Percentiles rank a stretch among this genome's conserved stretches.
Conservation (phyloP, 1,139 yeast genomes). For the Taphrina flavorubra region DNA sequence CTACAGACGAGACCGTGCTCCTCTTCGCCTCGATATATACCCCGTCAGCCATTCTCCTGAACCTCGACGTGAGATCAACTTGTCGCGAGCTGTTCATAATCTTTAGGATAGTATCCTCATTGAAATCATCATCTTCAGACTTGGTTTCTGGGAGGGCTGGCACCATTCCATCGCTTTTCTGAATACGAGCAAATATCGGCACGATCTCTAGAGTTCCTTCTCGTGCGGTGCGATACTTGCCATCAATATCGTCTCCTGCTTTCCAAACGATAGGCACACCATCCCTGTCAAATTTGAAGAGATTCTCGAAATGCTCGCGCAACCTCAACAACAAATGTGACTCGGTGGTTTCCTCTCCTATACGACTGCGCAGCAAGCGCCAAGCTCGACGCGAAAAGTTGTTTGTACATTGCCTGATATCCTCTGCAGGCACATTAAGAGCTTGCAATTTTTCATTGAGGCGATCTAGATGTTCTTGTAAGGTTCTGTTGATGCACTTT, state of each 20-base stretch:
- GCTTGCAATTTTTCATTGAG: slow-evolving; percentile 43
- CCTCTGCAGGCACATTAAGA: slow-evolving; percentile 52
- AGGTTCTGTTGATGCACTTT: slow-evolving; percentile 56
- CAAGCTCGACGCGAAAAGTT: slow-evolving; percentile 56
- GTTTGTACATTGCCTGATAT: slow-evolving; percentile 7
- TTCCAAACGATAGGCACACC: slow-evolving; percentile 86
- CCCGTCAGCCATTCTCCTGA: slow-evolving; percentile 79
- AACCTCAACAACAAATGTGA: slow-evolving; percentile 52
- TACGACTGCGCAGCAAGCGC: slow-evolving; percentile 64
- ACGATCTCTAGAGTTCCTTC: slow-evolving; percentile 55
- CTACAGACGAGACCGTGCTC: slow-evolving; percentile 68
- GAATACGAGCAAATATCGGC: slow-evolving; percentile 34
- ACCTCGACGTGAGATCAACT: slow-evolving; percentile 62
- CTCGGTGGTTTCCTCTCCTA: slow-evolving; percentile 59
- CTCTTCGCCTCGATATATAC: slow-evolving; percentile 76
- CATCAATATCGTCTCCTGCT: slow-evolving; percentile 73
- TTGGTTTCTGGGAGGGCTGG: slow-evolving; percentile 61
- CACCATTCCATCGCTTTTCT: slow-evolving; percentile 46
- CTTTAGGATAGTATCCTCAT: slow-evolving; percentile 55
- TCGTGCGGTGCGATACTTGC: slow-evolving; percentile 65
- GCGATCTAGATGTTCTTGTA: slow-evolving; percentile 51
- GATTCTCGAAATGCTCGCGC: slow-evolving; percentile 71
- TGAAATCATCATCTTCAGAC: slow-evolving; percentile 22
- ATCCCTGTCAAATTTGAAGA: slow-evolving; percentile 78
- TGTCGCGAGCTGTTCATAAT: slow-evolving; percentile 66